phyloP scores from a whole-genome alignment of 805 yeast species.

The Candida piceae region DNA sequence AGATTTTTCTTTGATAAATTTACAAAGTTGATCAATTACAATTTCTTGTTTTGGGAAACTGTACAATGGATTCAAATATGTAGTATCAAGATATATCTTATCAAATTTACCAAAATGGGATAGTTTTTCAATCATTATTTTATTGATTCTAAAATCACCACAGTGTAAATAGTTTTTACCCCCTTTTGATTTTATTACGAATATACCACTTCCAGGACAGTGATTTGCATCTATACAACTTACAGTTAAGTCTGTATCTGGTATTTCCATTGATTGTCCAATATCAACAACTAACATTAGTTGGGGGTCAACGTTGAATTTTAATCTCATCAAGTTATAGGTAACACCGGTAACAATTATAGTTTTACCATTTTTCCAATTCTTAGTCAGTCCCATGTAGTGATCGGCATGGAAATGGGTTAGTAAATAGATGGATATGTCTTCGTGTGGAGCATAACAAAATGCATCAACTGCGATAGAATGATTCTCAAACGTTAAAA shows the following conservation, averaged over 20 bases:
- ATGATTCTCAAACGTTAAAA: slow-evolving; percentile 36
- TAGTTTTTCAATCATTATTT: slow-evolving; percentile 39
- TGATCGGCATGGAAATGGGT: slow-evolving; percentile 94
- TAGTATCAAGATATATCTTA: slow-evolving; percentile 80
- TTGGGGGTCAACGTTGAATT: slow-evolving; percentile 49
- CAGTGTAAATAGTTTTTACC: slow-evolving; percentile 60
- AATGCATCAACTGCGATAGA: slow-evolving; percentile 64
- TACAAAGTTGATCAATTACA: slow-evolving; percentile 58
- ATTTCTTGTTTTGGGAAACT: slow-evolving; percentile 72
- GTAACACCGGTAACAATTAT: slow-evolving; percentile 76
- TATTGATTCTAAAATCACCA: slow-evolving; percentile 84
- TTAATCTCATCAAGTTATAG: slow-evolving; percentile 45
- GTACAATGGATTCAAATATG: slow-evolving; percentile 73
- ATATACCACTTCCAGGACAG: slow-evolving; percentile 92
- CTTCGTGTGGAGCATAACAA: slow-evolving; percentile 40
- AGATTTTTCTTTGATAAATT: slow-evolving; percentile 36
- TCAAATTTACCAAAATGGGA: slow-evolving; percentile 37
- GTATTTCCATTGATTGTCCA: slow-evolving; percentile 33
- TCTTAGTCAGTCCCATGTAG: slow-evolving; percentile 76
- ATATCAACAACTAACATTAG: slow-evolving; percentile 35
- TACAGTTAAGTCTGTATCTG: slow-evolving; percentile 44
- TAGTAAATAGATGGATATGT: slow-evolving; percentile 50
- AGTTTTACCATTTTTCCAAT: slow-evolving; percentile 62
- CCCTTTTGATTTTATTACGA: slow-evolving; percentile 52
- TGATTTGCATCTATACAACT: slow-evolving; percentile 82